These are phyloP conservation scores for Quercus glauca DNA, from an alignment of 306 rosid genomes.

Conservation along the genomic window DNA sequence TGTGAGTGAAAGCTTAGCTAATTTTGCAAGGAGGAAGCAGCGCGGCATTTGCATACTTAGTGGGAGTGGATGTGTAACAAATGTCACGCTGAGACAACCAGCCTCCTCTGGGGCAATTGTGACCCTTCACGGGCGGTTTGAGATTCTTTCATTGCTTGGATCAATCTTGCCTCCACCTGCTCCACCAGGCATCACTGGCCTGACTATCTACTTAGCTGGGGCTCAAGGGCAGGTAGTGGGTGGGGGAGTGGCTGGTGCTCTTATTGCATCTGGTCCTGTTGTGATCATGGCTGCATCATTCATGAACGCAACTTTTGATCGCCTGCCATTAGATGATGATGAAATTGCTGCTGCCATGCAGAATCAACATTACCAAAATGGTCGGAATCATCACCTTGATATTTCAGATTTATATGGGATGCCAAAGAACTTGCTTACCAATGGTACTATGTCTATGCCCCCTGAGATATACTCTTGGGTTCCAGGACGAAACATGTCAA, in stretches of 20 bases:
- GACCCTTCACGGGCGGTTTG: slow-evolving; percentile 80
- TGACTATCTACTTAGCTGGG: slow-evolving; percentile 70
- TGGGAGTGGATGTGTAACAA: slow-evolving; percentile 74
- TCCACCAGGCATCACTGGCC: slow-evolving; percentile 72
- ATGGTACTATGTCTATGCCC: slow-evolving; percentile 54
- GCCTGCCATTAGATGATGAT: slow-evolving; percentile 72
- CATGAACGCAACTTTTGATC: slow-evolving; percentile 80
- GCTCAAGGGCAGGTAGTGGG: slow-evolving; percentile 88
- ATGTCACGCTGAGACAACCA: slow-evolving; percentile 71
- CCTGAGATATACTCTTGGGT: slow-evolving; percentile 75
- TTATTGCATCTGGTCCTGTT: slow-evolving; percentile 78
- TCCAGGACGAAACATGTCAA: slow-evolving; percentile 53
- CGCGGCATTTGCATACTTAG: slow-evolving; percentile 77
- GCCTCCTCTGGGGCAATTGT: slow-evolving; percentile 66
- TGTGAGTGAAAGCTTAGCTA: slow-evolving; percentile 68
- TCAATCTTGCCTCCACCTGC: slow-evolving; percentile 86
- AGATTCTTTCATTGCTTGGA: slow-evolving; percentile 68
- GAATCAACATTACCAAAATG: slow-evolving; percentile 60
- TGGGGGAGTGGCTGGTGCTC: slow-evolving; percentile 66
- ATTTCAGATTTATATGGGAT: slow-evolving; percentile 61
- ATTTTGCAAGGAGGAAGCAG: slow-evolving; percentile 79
- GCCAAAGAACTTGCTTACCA: slow-evolving; percentile 71
- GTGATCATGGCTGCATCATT: slow-evolving; percentile 84
- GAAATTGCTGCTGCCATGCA: slow-evolving; percentile 58
- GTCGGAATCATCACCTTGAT: slow-evolving; percentile 61